Percentiles rank a stretch among this genome's conserved stretches.
Conservation (phyloP, 2,329 filamentous ascomycete species). For the Aspergillus amoenus region DNA sequence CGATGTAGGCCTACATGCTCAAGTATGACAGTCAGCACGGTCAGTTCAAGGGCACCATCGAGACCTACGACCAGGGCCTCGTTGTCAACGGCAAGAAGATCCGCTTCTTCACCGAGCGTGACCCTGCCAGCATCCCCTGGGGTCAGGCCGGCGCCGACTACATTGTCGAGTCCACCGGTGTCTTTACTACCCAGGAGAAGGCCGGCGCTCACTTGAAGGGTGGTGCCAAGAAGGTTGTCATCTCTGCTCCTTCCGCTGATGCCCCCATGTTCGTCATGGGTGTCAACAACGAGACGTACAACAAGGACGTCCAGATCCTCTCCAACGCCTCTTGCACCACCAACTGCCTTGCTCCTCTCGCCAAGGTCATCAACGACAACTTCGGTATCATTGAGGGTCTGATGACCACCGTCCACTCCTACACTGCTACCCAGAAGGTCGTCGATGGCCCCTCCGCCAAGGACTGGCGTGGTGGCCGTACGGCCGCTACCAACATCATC, state of each 20-base stretch:
- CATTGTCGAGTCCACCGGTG: constrained; percentile 96
- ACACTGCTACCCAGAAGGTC: constrained; percentile 99
- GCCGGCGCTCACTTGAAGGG: constrained; percentile 90
- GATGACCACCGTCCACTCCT: constrained; percentile 99
- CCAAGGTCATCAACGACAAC: constrained; percentile 99
- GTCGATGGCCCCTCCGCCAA: constrained; percentile 96
- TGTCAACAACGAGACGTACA: constrained; percentile 95
- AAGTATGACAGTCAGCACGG: constrained; percentile 99
- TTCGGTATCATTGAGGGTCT: constrained; percentile 97
- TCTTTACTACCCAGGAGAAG: constrained; percentile 99
- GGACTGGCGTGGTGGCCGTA: constrained; percentile 99
- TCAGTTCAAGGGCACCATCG: constrained; percentile 88
- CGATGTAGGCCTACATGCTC: constrained; percentile 91
- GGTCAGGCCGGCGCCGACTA: constrained; percentile 82
- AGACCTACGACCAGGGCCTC: constrained; percentile 70
- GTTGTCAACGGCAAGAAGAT: constrained; percentile 91
- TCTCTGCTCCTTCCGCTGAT: constrained; percentile 61
- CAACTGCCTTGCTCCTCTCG: constrained; percentile 99
- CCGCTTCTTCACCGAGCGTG: constrained; percentile 90
- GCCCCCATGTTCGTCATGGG: constrained; percentile 99
- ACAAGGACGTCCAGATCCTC: constrained; percentile 85
- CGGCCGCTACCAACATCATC: constrained; percentile 99
- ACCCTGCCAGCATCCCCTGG: constrained; percentile 91
- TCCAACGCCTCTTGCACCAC: constrained; percentile 99
- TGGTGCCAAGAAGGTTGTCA: constrained; percentile 97